Evolutionary conservation across 192 early-diverging fungal genomes (phyloP).

Genomic region (Lunasporangiospora selenospora): DNA sequence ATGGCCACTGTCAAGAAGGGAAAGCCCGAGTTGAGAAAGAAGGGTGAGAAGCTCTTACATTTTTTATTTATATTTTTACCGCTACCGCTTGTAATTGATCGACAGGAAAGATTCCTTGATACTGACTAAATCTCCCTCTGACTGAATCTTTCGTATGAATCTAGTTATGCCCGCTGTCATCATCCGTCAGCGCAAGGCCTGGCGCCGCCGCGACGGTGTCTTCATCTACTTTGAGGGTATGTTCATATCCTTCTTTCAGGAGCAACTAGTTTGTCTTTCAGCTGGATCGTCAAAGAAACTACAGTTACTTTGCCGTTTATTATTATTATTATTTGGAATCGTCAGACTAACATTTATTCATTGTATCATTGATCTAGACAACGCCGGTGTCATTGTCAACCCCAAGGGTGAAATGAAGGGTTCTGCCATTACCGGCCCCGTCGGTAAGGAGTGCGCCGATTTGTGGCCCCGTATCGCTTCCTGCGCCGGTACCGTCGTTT

Average conservation of each 20-base stretch:
- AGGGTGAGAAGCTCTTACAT: constrained; percentile 68
- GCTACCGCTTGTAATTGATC: neutral
- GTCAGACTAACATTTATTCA: neutral
- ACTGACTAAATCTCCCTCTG: neutral
- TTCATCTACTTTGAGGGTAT: constrained; percentile 96
- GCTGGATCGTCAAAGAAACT: no score
- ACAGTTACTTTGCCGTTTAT: no score
- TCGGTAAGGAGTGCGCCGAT: constrained; percentile 99
- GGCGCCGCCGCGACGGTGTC: constrained; percentile 99
- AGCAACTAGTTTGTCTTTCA: no score
- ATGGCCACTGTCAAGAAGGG: constrained; percentile 99
- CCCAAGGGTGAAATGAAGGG: constrained; percentile 99
- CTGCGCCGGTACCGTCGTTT: constrained; percentile 81
- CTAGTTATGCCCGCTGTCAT: constrained; percentile 98
- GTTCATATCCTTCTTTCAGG: constrained; percentile 3
- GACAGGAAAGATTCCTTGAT: neutral
- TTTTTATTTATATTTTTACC: constrained; percentile 2
- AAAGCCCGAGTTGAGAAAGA: constrained; percentile 99
- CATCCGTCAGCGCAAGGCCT: constrained; percentile 99
- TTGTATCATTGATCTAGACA: constrained; percentile 66
- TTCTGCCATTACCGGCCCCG: constrained; percentile 99
- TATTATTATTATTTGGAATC: no score
- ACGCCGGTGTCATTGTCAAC: constrained; percentile 99
- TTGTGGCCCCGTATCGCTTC: constrained; percentile 99
- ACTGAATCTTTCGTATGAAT: neutral